Evolutionary conservation across 2,329 filamentous ascomycete species (phyloP), one percentile per base, ranked within the genome.

Genomic region (Pseudogymnoascus sp.): DNA sequence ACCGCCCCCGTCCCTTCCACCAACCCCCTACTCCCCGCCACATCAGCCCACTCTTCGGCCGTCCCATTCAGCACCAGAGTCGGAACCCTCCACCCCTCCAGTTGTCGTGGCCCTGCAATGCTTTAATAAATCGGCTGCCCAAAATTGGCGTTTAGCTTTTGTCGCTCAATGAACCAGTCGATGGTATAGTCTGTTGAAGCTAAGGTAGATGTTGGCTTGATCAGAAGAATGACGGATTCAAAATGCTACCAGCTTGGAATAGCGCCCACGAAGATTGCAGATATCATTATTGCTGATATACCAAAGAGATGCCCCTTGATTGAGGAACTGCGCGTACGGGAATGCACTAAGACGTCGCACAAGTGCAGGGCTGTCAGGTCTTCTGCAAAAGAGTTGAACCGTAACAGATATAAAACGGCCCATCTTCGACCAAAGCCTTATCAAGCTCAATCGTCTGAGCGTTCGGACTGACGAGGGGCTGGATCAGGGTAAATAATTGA

Each of bases 71-170:
- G 9, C 25, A 15, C 25, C 25, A 48, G n/a, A 21, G 13, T 48
- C 25, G 42, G 13, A 10, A 15, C 42, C 42, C 25, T 29, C 42
- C 42, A 48, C 7, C 7, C 42, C 4, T 48, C 25, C 25, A 29
- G 21, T 21, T 21, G 21, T 21, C 21, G 21, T 21, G 21, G 21
- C 21, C 21, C 21, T 21, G 21, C 21, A 21, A 21, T 45, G 12
- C 40, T 45, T n/a, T 45, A 2, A 45, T 69, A 61, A 59, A 67
- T 62, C 25, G 65, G 62, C 31, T 15, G 48, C 29, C 65, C 64
- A 61, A 68, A 68, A 31, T 42, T 60, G 15, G 66, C 62, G 42
- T 65, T 60, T 5, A 68, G 59, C 35, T 61, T 65, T 60, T 69
- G 64, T 36, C 63, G 61, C 36, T 63, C 29, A 10, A 62, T 36